A percentile compares a stretch with the other conserved stretches of the same genome.
Evolutionary conservation across 176 grass and related monocot genomes (phyloP).

Genomic region (bread wheat (Triticum aestivum)): DNA sequence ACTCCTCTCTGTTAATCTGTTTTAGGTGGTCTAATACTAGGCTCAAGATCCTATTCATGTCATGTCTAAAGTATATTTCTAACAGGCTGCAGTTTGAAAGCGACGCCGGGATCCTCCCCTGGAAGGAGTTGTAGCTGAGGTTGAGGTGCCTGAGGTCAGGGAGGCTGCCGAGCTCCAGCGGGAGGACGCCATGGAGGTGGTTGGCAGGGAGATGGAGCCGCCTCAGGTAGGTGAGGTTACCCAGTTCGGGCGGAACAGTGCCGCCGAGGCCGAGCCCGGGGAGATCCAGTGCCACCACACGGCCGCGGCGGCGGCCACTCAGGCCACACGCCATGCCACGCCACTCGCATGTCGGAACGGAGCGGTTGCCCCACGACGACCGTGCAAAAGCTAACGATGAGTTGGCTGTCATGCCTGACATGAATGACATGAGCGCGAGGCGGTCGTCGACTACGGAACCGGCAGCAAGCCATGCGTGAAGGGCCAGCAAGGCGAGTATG

Average conservation of each 20-base stretch:
- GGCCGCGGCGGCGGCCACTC: neutral
- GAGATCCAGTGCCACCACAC: conserved; percentile 9
- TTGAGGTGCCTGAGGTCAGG: neutral
- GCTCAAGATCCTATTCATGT: no score
- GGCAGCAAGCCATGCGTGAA: neutral
- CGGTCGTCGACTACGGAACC: neutral
- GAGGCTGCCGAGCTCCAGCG: neutral
- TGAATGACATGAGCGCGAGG: neutral
- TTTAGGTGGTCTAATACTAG: no score
- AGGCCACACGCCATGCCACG: neutral
- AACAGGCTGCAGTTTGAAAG: conserved; percentile 4
- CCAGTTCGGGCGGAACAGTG: neutral
- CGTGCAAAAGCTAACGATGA: neutral
- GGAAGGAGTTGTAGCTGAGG: conserved; percentile 5
- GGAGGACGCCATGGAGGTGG: neutral
- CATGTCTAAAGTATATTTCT: no score
- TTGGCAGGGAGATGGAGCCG: neutral
- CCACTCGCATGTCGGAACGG: conserved; percentile 14
- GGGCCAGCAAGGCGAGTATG: neutral
- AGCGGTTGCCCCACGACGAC: conserved; percentile 1
- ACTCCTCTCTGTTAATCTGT: no score
- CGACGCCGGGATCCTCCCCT: neutral
- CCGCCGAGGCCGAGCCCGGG: neutral
- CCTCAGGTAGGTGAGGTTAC: conserved; percentile 23
- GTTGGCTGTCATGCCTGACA: neutral